Percentiles rank a stretch among this genome's conserved stretches.
Conservation (phyloP, 306 rosid genomes). For the Cucumis melo region DNA sequence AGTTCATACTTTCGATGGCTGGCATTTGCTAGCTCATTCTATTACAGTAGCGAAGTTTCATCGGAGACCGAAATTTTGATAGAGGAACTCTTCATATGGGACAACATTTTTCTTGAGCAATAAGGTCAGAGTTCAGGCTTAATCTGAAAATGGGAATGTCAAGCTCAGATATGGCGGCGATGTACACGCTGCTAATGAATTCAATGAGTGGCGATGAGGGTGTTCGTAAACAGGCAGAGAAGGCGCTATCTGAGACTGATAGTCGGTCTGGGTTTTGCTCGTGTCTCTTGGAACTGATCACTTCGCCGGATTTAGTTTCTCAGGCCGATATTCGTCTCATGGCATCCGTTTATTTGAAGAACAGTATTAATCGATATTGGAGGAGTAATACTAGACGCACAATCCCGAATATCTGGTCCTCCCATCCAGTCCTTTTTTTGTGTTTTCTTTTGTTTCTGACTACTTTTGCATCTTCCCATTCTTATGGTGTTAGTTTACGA, state of each 20-base stretch:
- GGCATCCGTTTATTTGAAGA: slow-evolving; percentile 85
- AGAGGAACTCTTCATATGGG: neutral
- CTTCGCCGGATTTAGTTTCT: slow-evolving; percentile 61
- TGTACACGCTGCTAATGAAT: slow-evolving; percentile 62
- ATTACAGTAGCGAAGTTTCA: neutral
- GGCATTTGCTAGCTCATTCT: neutral
- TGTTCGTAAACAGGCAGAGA: slow-evolving; percentile 62
- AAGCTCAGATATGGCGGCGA: slow-evolving; percentile 62
- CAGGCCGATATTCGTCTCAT: slow-evolving; percentile 73
- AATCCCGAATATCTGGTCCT: slow-evolving; percentile 1
- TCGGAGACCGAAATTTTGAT: neutral
- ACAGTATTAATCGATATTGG: slow-evolving; percentile 78
- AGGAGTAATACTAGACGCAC: slow-evolving; percentile 44
- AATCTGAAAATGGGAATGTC: slow-evolving; percentile 7
- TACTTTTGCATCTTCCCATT: neutral
- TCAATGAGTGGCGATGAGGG: slow-evolving; percentile 68
- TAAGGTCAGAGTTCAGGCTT: neutral
- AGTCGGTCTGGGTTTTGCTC: slow-evolving; percentile 85
- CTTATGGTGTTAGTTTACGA: neutral
- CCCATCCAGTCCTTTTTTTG: slow-evolving; percentile 27
- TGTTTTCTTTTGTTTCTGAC: neutral
- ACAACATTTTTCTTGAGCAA: neutral
- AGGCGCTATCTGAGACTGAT: slow-evolving; percentile 67
- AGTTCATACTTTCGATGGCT: neutral
- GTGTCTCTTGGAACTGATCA: slow-evolving; percentile 82